These are phyloP conservation scores for Ophiocordyceps camponoti-saundersi DNA, from an alignment of 2,329 filamentous ascomycete genomes.

Conservation along the genomic window DNA sequence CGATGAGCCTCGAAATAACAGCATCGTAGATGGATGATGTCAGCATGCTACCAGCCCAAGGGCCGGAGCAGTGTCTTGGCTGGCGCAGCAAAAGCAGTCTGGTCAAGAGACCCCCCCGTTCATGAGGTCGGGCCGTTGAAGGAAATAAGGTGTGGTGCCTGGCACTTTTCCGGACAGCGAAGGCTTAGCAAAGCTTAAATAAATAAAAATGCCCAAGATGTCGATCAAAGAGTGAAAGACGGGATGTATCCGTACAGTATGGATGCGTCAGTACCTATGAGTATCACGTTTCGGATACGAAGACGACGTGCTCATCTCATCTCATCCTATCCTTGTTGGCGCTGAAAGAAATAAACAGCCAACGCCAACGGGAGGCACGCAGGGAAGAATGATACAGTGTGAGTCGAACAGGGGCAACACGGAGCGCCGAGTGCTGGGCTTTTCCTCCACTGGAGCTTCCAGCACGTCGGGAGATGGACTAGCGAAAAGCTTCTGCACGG, in stretches of 20 bases:
- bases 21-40: neutral
- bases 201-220: neutral
- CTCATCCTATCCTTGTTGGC: neutral
- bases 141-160: neutral
- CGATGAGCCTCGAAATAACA: neutral
- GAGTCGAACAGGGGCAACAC: neutral
- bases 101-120: neutral
- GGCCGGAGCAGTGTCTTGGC: neutral
- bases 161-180: neutral
- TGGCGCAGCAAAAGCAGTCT: neutral
- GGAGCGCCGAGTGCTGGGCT: neutral
- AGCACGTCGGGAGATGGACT: neutral
- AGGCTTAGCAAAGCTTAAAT: neutral
- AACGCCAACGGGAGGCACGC: neutral
- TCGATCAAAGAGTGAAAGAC: neutral
- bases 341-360: neutral
- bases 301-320: neutral
- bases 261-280: too few relatives aligned
- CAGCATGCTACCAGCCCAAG: neutral
- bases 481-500: neutral
- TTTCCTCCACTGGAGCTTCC: neutral
- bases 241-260: neutral
- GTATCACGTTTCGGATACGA: neutral
- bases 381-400: neutral
- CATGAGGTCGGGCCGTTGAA: neutral